A percentile compares a stretch with the other conserved stretches of the same genome.
phyloP scores from a whole-genome alignment of 140 eudicot genomes.

The Oenanthe javanica region DNA sequence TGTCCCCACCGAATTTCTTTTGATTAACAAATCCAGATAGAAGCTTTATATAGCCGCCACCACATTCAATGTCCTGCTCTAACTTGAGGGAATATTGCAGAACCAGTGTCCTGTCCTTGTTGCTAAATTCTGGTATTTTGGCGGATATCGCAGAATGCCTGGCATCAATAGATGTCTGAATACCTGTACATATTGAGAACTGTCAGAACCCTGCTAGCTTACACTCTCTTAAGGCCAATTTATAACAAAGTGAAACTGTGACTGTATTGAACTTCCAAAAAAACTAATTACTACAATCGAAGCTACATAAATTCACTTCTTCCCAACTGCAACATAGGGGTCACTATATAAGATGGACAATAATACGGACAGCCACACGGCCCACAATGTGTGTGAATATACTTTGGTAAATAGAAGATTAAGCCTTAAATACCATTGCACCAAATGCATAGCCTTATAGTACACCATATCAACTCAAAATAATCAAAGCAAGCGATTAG shows the following conservation, averaged over 20 bases:
- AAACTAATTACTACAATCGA: not conserved
- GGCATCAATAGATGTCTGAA: slow-evolving; percentile 33
- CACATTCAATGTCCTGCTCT: slow-evolving; percentile 48
- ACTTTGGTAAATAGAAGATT: no score
- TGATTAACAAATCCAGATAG: slow-evolving; percentile 33
- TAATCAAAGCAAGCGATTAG: not conserved
- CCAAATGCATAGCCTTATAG: not conserved
- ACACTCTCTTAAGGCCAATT: not conserved
- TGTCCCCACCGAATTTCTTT: slow-evolving; percentile 19
- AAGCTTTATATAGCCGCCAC: slow-evolving; percentile 47
- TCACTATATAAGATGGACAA: not conserved
- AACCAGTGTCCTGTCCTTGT: slow-evolving; percentile 36
- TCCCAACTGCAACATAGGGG: not conserved
- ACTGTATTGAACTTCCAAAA: not conserved
- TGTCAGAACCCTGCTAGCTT: not conserved
- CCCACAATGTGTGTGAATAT: not conserved
- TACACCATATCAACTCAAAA: not conserved
- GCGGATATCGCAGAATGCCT: slow-evolving; percentile 39
- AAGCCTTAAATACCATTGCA: no score
- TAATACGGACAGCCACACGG: not conserved
- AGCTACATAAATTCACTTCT: not conserved
- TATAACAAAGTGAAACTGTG: not conserved
- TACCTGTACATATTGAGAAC: slow-evolving; percentile 20
- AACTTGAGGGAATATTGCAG: slow-evolving; percentile 35
- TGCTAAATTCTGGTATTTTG: slow-evolving; percentile 33